Percentiles rank a stretch among this genome's conserved stretches.
Evolutionary conservation across 257 asterid species (phyloP).

Genomic region (Fraxinus excelsior): DNA sequence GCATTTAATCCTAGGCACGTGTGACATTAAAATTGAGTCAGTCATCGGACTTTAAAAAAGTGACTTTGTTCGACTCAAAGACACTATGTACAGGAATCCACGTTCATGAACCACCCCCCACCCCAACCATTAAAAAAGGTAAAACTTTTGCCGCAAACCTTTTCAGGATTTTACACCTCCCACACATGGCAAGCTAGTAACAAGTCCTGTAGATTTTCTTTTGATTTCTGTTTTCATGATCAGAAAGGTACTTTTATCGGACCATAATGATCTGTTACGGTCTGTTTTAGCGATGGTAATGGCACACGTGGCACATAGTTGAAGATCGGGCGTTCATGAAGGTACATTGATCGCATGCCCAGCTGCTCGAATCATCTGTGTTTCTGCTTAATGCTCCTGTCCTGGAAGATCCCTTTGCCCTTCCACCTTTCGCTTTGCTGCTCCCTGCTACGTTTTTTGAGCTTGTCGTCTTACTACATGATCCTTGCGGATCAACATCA

Average conservation of each 20-base stretch:
- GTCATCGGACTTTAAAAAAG: not conserved
- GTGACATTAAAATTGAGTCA: not conserved
- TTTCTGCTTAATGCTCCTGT: constrained; percentile 29
- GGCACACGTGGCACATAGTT: constrained; percentile 55
- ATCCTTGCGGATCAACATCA: constrained; percentile 81
- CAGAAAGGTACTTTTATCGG: not conserved
- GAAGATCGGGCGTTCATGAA: constrained; percentile 45
- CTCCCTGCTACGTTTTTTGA: constrained; percentile 56
- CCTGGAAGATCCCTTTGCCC: constrained; percentile 62
- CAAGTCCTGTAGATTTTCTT: not conserved
- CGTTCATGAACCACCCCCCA: not conserved
- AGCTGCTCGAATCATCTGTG: constrained; percentile 55
- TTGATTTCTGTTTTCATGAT: not conserved
- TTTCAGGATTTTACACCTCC: not conserved
- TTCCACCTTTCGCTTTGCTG: constrained; percentile 72
- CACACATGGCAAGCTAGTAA: not conserved
- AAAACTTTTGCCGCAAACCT: no score
- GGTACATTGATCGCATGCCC: constrained; percentile 77
- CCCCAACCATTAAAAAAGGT: not conserved
- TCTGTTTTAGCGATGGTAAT: constrained; percentile 42
- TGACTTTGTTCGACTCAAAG: no score
- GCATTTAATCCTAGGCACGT: not conserved
- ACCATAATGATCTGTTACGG: not conserved
- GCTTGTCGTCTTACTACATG: constrained; percentile 43
- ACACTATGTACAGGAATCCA: not conserved